Base-by-base conservation (phyloP, 2,329 filamentous ascomycete species). In the Escovopsis sp. region DNA sequence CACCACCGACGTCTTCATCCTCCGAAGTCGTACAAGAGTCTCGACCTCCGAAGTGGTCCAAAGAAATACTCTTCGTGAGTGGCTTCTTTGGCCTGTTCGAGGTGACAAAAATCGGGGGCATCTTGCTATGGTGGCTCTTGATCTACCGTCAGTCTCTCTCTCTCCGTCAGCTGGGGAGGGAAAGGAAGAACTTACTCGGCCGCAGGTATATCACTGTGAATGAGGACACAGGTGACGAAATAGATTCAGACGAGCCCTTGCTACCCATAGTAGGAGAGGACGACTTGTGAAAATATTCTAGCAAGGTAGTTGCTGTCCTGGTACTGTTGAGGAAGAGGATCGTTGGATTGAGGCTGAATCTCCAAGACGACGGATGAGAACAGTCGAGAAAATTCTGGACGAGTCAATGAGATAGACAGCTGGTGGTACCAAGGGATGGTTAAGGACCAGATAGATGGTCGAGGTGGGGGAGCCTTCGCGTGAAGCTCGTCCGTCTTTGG, bases 11-110 rank as follows among this genome's bases (percentile, higher is more conserved):
- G 35, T 34, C 27, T n/a, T 42, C 40, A 8, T 35, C 24, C 2
- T 40, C 37, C 9, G 14, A 42, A 3, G 37, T 15, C 13, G 36
- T 25, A 14, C 38, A 31, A 12, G 14, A 36, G 15, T 36, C 34
- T 14, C 39, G 43, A 14, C 37, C 27, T 9, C 27, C 29, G 13
- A 45, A 34, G 25, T 39, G 14, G 6, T 45, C 43, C 11, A 45
- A 42, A 12, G 43, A 45, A 10, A 40, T 39, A 5, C 39, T 40
- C 25, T 45, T 45, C 24, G 42, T 15, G 24, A 45, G 38, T 5
- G 40, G 42, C 30, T 35, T 42, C 37, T 40, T 42, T 1, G 43
- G 43, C 9, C 40, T 24, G 15, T 40, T 37, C 4, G 41, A 39
- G 8, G 40, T 34, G 7, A 40, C 39, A 20, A 42, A 35, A 2